Conservation (phyloP, 78 protist species). For the Polysphondylium violaceum region DNA sequence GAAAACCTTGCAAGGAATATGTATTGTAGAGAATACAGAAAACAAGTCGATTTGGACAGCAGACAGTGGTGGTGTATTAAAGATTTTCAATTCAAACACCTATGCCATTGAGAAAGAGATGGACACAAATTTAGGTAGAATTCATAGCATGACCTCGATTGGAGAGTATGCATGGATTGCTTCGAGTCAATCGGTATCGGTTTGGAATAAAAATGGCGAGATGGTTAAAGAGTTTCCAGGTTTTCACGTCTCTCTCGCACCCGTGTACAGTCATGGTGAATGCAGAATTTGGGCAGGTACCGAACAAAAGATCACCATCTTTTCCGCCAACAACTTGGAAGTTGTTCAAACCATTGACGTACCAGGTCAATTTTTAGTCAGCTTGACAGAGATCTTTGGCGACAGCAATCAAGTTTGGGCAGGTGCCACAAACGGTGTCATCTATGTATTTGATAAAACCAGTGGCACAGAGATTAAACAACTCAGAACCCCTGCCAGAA, state of each 20-base stretch:
- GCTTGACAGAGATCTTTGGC: constrained; percentile 51
- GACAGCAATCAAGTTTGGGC: constrained; percentile 69
- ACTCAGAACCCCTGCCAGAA: constrained; percentile 36
- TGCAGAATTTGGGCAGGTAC: constrained; percentile 68
- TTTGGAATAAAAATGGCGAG: constrained; percentile 32
- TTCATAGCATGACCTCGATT: constrained; percentile 38
- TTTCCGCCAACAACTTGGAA: constrained; percentile 21
- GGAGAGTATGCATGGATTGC: constrained; percentile 62
- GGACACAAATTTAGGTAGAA: constrained; percentile 42
- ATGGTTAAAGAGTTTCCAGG: constrained; percentile 54
- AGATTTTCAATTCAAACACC: constrained; percentile 12
- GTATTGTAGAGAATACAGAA: constrained; percentile 17
- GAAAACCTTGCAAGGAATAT: constrained; percentile 49
- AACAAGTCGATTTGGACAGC: constrained; percentile 57
- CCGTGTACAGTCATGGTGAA: constrained; percentile 70
- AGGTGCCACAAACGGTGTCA: constrained; percentile 34
- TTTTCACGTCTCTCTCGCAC: constrained; percentile 37
- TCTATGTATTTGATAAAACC: constrained; percentile 45
- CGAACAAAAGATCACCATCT: constrained; percentile 53
- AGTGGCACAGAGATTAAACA: constrained; percentile 37
- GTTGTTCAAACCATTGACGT: constrained; percentile 50
- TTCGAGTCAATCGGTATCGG: constrained; percentile 18
- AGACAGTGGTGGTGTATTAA: constrained; percentile 30
- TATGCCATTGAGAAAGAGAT: constrained; percentile 36
- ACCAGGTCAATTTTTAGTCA: constrained; percentile 59